Percentiles rank a stretch among this genome's conserved stretches.
phyloP scores from a whole-genome alignment of 225 moss, liverwort and hornwort genomes.

The Polytrichum commune region DNA sequence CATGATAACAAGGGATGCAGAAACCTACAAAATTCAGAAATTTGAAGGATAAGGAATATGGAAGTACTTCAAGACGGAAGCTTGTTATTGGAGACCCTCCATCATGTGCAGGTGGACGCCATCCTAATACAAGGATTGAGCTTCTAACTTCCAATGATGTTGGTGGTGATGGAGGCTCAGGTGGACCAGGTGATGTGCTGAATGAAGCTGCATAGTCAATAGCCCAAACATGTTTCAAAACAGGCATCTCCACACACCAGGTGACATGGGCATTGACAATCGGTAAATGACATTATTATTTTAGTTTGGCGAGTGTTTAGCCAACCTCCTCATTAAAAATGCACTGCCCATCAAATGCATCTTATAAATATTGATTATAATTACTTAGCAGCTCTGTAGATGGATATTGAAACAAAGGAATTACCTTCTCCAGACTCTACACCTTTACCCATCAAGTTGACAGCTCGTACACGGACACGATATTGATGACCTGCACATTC shows the following conservation, averaged over 20 bases:
- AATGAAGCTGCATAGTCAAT: constrained; percentile 25
- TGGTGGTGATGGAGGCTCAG: constrained; percentile 38
- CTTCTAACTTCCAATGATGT: constrained; percentile 18
- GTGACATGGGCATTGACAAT: too few relatives aligned
- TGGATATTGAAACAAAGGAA: background rate
- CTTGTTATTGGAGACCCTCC: constrained; percentile 26
- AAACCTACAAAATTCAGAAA: too few relatives aligned
- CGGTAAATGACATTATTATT: too few relatives aligned
- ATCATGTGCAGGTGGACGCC: constrained; percentile 34
- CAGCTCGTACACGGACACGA: constrained; percentile 39
- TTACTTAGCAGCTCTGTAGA: too few relatives aligned
- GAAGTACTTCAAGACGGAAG: constrained; percentile 39
- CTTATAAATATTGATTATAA: too few relatives aligned
- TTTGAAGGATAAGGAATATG: background rate
- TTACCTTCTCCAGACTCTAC: constrained; percentile 41
- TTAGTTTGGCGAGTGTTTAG: too few relatives aligned
- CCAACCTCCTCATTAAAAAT: too few relatives aligned
- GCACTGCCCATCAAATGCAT: too few relatives aligned
- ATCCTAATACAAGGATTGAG: constrained; percentile 25
- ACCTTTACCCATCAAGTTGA: constrained; percentile 50
- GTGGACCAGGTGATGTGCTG: constrained; percentile 43
- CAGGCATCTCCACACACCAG: too few relatives aligned
- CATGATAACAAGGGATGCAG: too few relatives aligned
- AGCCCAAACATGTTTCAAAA: too few relatives aligned
- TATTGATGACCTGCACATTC: constrained; percentile 31